phyloP scores from a whole-genome alignment of 208 protist genomes.

The Leishmania tarentolae region DNA sequence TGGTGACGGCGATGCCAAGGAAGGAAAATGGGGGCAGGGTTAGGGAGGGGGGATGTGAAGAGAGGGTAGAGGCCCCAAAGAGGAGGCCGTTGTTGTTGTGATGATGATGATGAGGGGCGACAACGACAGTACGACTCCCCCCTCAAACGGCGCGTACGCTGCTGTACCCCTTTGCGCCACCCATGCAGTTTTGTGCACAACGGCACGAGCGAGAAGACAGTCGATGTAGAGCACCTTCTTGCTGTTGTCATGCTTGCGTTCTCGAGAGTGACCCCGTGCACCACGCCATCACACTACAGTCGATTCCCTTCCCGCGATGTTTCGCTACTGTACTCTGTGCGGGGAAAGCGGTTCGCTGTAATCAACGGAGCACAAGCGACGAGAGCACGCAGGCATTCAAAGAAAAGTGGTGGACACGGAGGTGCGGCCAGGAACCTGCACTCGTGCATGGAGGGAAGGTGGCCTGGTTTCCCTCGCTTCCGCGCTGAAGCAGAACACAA shows the following conservation, averaged over 20 bases:
- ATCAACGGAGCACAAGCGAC: background rate
- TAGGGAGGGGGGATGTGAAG: background rate
- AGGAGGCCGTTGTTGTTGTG: too few relatives aligned
- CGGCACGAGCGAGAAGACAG: background rate
- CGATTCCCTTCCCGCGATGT: background rate
- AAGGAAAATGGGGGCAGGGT: background rate
- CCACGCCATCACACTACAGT: background rate
- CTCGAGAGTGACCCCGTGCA: background rate
- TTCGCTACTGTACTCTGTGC: background rate
- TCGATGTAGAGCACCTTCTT: background rate
- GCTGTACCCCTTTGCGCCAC: too few relatives aligned
- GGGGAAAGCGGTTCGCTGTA: background rate
- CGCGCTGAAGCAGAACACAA: background rate
- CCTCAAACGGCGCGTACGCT: too few relatives aligned
- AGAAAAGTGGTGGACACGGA: background rate
- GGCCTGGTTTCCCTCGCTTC: background rate
- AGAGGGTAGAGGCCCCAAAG: background rate
- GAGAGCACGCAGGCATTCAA: background rate
- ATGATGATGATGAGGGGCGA: background rate
- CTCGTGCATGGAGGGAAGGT: background rate
- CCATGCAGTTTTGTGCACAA: background rate
- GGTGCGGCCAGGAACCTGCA: background rate
- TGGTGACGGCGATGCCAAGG: background rate
- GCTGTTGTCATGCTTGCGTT: background rate
- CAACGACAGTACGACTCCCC: background rate